Conservation (phyloP, 805 yeast species). For the Metschnikowia borealis region DNA sequence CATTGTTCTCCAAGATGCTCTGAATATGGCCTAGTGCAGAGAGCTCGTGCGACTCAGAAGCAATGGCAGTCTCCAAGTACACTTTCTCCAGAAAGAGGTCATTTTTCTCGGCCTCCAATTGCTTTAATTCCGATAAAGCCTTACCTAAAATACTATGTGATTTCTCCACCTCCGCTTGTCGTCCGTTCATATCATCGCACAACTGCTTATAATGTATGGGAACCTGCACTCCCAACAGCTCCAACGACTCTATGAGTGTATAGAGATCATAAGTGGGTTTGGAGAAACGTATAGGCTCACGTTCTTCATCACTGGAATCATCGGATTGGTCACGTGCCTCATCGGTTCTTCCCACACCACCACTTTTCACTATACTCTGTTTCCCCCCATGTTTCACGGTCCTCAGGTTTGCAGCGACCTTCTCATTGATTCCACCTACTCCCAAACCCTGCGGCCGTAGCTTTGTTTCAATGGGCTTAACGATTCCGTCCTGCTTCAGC, state of each 20-base stretch:
- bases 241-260: slow-evolving; percentile 34
- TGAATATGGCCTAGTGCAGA: neutral
- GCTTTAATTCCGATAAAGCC: slow-evolving; percentile 17
- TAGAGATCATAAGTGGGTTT: slow-evolving; percentile 25
- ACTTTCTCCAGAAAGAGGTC: slow-evolving; percentile 3
- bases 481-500: slow-evolving; percentile 62
- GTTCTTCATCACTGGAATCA: neutral
- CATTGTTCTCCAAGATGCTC: neutral
- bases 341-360: neutral
- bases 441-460: slow-evolving; percentile 68
- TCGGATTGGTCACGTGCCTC: neutral
- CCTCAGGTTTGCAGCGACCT: slow-evolving; percentile 7
- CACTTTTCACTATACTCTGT: too few species aligned
- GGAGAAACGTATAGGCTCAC: slow-evolving; percentile 2
- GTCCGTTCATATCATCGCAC: slow-evolving; percentile 22
- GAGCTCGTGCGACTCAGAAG: slow-evolving; percentile 1
- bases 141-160: slow-evolving; percentile 15
- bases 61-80: slow-evolving; percentile 3
- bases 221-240: slow-evolving; percentile 29
- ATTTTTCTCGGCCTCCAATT: slow-evolving; percentile 7
- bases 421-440: slow-evolving; percentile 58
- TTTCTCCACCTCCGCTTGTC: slow-evolving; percentile 9
- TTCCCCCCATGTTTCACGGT: too few species aligned
- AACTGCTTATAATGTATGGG: slow-evolving; percentile 34
- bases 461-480: slow-evolving; percentile 72